A percentile compares a stretch with the other conserved stretches of the same genome.
Evolutionary conservation across 352 stramenopile species (phyloP).

Genomic region (Globisporangium radiosum): DNA sequence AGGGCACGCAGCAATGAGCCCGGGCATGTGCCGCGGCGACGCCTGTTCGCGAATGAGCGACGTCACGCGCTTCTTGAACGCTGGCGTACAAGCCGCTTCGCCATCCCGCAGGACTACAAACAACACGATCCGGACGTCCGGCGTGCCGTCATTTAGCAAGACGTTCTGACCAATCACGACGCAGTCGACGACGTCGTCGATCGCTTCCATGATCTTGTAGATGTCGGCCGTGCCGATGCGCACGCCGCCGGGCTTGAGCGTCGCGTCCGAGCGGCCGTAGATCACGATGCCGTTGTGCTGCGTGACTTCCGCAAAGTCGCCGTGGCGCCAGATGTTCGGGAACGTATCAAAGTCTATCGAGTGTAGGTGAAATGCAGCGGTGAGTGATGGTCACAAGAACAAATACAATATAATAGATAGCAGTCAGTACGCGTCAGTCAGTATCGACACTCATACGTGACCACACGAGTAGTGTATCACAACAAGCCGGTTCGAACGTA

Average conservation of each 20-base stretch:
- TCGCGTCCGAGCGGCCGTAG: constrained; percentile 73
- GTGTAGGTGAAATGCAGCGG: not conserved
- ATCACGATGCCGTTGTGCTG: constrained; percentile 59
- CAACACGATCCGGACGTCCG: constrained; percentile 67
- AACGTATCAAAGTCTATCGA: constrained; percentile 72
- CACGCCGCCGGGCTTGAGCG: constrained; percentile 69
- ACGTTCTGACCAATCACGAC: constrained; percentile 69
- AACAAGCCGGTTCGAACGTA: constrained; percentile 20
- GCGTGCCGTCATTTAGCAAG: constrained; percentile 50
- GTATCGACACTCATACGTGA: no score
- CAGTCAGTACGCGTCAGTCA: not conserved
- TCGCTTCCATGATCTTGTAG: constrained; percentile 73
- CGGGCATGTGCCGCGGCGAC: constrained; percentile 64
- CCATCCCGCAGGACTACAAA: constrained; percentile 57
- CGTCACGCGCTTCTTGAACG: constrained; percentile 49
- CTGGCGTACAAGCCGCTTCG: constrained; percentile 22
- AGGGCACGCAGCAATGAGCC: constrained; percentile 49
- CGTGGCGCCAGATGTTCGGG: constrained; percentile 69
- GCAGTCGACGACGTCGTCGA: constrained; percentile 53
- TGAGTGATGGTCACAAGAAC: not conserved
- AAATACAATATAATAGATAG: not conserved
- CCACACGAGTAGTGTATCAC: not conserved
- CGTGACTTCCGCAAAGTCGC: constrained; percentile 74
- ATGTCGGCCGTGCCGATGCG: constrained; percentile 76
- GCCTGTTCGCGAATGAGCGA: constrained; percentile 49